A percentile compares a stretch with the other conserved stretches of the same genome.
Evolutionary conservation across 495 filamentous ascomycete genomes (phyloP).

Genomic region (Xylaria palmicola): DNA sequence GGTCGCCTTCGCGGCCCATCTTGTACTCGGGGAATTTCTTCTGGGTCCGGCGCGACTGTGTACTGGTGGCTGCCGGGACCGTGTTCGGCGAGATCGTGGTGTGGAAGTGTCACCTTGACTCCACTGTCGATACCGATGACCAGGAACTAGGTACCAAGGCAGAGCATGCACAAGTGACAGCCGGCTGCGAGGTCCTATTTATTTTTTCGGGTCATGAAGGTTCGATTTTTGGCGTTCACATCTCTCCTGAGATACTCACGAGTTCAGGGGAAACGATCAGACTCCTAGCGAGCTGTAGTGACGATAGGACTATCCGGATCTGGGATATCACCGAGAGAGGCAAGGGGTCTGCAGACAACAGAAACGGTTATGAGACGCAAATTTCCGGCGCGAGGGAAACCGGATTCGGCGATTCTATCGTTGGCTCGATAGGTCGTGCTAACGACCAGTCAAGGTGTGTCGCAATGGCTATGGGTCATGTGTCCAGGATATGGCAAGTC

Average conservation of each 20-base stretch:
- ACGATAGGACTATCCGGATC: conserved; percentile 85
- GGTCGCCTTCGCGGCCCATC: conserved; percentile 75
- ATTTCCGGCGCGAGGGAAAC: conserved; percentile 44
- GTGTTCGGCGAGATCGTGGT: conserved; percentile 91
- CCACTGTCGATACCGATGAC: not conserved
- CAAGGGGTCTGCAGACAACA: not conserved
- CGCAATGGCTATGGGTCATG: conserved; percentile 77
- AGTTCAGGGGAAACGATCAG: conserved; percentile 42
- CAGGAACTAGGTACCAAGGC: not conserved
- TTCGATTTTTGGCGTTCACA: conserved; percentile 83
- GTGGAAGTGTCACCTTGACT: conserved; percentile 65
- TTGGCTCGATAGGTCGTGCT: conserved; percentile 8
- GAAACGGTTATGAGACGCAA: conserved; percentile 16
- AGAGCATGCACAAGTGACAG: conserved; percentile 3
- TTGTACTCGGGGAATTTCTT: conserved; percentile 80
- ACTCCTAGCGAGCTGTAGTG: conserved; percentile 86
- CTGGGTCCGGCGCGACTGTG: conserved; percentile 51
- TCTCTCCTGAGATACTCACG: conserved; percentile 60
- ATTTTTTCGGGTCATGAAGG: conserved; percentile 89
- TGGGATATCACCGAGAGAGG: conserved; percentile 69
- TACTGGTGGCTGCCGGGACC: conserved; percentile 84
- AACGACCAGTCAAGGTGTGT: conserved; percentile 38
- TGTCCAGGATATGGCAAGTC: conserved; percentile 86
- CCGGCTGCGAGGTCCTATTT: conserved; percentile 53
- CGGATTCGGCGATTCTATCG: conserved; percentile 38